Conservation (phyloP, 352 stramenopile species). For the Pelagophyceae sp. region DNA sequence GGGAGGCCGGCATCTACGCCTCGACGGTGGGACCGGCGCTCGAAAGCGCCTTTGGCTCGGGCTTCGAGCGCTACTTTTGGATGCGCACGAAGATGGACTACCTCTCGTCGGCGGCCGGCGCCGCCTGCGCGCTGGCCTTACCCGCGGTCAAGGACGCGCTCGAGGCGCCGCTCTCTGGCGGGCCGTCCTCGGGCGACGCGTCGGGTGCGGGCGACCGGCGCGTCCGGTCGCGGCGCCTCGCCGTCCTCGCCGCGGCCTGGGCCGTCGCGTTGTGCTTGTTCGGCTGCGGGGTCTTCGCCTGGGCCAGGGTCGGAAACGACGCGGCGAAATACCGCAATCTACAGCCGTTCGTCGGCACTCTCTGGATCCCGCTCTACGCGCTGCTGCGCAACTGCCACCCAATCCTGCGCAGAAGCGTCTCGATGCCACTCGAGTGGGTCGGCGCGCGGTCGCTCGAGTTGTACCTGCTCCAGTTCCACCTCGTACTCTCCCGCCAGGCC, state of each 20-base stretch:
- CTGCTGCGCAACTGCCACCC: background rate
- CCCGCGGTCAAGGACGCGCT: background rate
- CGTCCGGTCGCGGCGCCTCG: no score
- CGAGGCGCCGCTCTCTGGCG: background rate
- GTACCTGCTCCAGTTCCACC: conserved; percentile 20
- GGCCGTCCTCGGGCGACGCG: background rate
- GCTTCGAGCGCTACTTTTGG: conserved; percentile 16
- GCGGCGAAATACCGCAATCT: background rate
- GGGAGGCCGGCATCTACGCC: background rate
- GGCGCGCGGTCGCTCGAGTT: conserved; percentile 8
- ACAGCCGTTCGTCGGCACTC: conserved; percentile 12
- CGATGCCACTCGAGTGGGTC: conserved; percentile 6
- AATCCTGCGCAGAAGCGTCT: background rate
- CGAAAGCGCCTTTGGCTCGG: background rate
- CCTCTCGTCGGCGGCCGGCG: background rate
- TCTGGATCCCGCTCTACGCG: conserved; percentile 9
- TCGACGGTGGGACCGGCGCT: background rate
- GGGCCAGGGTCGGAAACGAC: background rate
- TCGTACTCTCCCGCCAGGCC: background rate
- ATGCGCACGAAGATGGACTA: conserved; percentile 11
- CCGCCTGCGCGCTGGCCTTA: background rate
- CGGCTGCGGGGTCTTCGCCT: background rate
- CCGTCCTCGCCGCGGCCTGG: background rate
- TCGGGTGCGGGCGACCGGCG: no score
- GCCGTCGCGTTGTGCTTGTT: background rate